phyloP scores from a whole-genome alignment of 2,329 filamentous ascomycete species.

The Monosporascus ibericus region DNA sequence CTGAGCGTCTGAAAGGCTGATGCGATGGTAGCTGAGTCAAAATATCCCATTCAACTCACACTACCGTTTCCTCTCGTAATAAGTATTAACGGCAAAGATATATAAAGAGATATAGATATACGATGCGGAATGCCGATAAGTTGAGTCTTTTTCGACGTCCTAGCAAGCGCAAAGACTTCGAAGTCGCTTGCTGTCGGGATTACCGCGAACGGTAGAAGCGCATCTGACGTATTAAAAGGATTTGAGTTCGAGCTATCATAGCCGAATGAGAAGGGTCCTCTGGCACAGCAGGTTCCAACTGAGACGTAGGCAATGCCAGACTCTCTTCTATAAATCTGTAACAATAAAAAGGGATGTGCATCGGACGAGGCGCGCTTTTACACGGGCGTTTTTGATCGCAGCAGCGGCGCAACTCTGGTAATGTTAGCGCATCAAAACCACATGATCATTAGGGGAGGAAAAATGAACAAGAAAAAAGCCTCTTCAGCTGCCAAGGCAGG shows the following conservation, averaged over 20 bases:
- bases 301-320: background rate
- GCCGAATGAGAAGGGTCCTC: background rate
- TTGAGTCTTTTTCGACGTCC: slow-evolving; percentile 51
- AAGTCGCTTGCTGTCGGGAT: slow-evolving; percentile 52
- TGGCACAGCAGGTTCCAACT: background rate
- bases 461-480: background rate
- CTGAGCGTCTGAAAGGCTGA: slow-evolving; percentile 7
- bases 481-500: background rate
- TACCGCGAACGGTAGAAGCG: slow-evolving; percentile 35
- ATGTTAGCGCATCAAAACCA: too few relatives aligned
- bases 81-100: too few relatives aligned
- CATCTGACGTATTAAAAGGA: slow-evolving; percentile 27
- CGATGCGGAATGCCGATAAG: background rate
- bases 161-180: slow-evolving; percentile 61
- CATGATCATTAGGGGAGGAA: background rate
- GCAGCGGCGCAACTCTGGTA: background rate
- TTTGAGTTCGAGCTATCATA: background rate
- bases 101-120: background rate
- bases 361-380: background rate
- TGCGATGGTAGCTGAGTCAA: slow-evolving; percentile 1
- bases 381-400: background rate
- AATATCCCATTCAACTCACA: slow-evolving; percentile 11
- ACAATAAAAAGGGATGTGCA: background rate
- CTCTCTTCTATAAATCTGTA: background rate
- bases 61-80: too few relatives aligned